These are phyloP conservation scores for Trichoderma erinaceum DNA, from an alignment of 495 filamentous ascomycete species.

Conservation along the genomic window DNA sequence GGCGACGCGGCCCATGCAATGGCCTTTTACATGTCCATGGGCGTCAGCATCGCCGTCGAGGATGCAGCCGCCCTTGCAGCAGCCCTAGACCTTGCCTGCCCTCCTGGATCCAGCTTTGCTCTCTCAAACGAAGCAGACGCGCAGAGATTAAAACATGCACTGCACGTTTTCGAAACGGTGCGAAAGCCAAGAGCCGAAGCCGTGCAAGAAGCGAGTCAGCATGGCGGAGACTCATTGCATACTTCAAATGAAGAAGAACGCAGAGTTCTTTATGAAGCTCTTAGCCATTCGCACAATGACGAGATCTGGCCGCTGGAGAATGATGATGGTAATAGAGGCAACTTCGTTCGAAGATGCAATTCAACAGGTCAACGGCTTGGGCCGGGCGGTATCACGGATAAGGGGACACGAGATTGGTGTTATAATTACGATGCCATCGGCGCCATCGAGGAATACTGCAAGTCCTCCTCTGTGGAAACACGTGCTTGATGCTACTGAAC, in stretches of 20 bases:
- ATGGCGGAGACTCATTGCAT: not conserved
- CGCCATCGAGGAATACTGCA: not conserved
- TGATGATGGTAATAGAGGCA: not conserved
- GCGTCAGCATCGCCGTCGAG: slow-evolving; percentile 2
- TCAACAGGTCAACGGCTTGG: not conserved
- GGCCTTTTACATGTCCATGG: slow-evolving; percentile 10
- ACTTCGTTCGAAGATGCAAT: not conserved
- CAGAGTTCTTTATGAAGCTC: not conserved
- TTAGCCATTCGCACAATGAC: not conserved
- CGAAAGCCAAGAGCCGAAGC: not conserved
- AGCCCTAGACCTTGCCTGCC: not conserved
- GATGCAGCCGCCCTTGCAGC: slow-evolving; percentile 5
- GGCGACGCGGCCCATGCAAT: slow-evolving; percentile 6
- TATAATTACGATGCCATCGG: not conserved
- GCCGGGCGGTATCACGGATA: not conserved
- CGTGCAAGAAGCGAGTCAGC: not conserved
- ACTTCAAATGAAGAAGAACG: not conserved
- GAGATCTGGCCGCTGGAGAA: not conserved
- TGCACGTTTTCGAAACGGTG: not conserved
- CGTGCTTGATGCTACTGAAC: slow-evolving; percentile 17
- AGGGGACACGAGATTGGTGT: slow-evolving; percentile 4
- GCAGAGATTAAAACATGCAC: not conserved
- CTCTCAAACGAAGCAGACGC: not conserved
- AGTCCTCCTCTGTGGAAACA: not conserved
- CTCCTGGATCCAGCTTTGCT: no score